phyloP scores from a whole-genome alignment of 257 asterid genomes.

The Nicotiana attenuata region DNA sequence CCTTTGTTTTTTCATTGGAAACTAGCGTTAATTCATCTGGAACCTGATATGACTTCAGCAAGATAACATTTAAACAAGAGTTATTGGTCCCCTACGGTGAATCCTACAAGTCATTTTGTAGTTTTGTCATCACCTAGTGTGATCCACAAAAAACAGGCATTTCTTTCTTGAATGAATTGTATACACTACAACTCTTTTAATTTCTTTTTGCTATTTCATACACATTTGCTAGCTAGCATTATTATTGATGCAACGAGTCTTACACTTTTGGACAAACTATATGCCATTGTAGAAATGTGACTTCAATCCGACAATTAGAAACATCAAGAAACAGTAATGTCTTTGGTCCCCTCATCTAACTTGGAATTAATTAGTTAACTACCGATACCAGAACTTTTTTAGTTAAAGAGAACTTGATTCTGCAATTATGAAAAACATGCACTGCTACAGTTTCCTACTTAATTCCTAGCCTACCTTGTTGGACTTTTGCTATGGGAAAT shows the following conservation, averaged over 20 bases:
- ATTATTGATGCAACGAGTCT: not conserved
- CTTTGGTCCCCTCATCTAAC: constrained; percentile 41
- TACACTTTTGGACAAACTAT: constrained; percentile 22
- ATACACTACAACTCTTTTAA: not conserved
- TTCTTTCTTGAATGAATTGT: not conserved
- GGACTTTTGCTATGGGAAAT: not conserved
- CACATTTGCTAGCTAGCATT: not conserved
- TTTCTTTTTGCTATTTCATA: not conserved
- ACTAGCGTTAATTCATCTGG: not conserved
- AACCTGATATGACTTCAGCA: not conserved
- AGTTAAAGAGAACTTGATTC: constrained; percentile 13
- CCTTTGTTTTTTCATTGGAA: not conserved
- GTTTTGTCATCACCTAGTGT: not conserved
- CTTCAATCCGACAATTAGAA: constrained; percentile 24
- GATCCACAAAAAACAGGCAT: not conserved
- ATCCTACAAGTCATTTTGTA: not conserved
- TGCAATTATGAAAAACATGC: not conserved
- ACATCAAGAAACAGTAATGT: constrained; percentile 40
- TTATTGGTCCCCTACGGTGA: not conserved
- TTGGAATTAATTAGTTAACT: constrained; percentile 8
- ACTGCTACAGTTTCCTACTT: not conserved
- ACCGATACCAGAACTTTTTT: constrained; percentile 16
- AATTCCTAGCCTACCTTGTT: not conserved
- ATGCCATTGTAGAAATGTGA: constrained; percentile 23
- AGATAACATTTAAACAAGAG: not conserved